Conservation (phyloP, 306 rosid species). For the Trifolium pratense region DNA sequence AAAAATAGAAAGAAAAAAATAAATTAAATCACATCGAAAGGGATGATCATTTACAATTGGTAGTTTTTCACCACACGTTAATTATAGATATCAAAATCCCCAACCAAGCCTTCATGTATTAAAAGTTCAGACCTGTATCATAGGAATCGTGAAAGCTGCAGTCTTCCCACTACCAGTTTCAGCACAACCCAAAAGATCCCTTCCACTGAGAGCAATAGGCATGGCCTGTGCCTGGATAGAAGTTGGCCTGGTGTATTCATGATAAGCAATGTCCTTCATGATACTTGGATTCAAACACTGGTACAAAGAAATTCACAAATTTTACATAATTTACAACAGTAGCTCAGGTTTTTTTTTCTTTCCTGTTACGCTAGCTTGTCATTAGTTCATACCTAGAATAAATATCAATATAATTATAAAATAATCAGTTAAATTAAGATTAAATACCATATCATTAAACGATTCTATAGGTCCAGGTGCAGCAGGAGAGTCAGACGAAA, state of each 20-base stretch:
- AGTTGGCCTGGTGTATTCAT: conserved; percentile 87
- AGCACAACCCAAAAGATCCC: conserved; percentile 87
- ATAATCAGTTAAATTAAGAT: background rate
- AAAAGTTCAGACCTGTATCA: conserved; percentile 71
- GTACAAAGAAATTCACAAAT: conserved; percentile 28
- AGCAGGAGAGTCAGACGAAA: conserved; percentile 58
- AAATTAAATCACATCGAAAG: conserved; percentile 14
- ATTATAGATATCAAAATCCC: conserved; percentile 21
- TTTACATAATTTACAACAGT: conserved; percentile 17
- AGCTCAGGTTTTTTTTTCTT: background rate
- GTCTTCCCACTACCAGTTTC: conserved; percentile 96
- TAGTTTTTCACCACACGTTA: conserved; percentile 10
- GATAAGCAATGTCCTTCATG: conserved; percentile 85
- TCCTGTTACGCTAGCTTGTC: background rate
- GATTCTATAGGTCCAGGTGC: conserved; percentile 86
- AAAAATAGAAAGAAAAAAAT: conserved; percentile 34
- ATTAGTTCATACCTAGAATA: background rate
- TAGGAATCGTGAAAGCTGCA: conserved; percentile 85
- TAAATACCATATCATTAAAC: conserved; percentile 71
- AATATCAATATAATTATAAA: background rate
- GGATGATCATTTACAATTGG: conserved; percentile 2
- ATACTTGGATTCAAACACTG: conserved; percentile 76
- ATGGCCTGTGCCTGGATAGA: conserved; percentile 91
- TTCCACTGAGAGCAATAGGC: conserved; percentile 86
- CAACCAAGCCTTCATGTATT: conserved; percentile 34